Percentiles rank a stretch among this genome's conserved stretches.
These are phyloP conservation scores for Saposhnikovia divaricata DNA, from an alignment of 129 eudicot species.

Conservation along the genomic window DNA sequence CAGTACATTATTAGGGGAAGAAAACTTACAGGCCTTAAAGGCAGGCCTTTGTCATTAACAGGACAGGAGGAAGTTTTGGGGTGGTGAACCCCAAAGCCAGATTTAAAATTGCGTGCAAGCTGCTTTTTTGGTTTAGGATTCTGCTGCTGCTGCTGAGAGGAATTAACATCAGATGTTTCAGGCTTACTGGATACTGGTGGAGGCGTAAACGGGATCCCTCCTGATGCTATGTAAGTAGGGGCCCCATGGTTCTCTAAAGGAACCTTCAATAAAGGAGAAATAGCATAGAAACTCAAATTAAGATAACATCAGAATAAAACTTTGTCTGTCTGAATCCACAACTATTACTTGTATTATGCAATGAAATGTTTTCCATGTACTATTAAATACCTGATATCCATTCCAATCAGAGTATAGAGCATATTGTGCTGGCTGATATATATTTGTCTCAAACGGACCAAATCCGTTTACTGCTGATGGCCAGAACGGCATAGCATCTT, in stretches of 20 bases:
- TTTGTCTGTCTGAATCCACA: too few species aligned
- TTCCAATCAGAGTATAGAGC: slow-evolving; percentile 61
- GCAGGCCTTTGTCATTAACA: slow-evolving; percentile 78
- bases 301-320: too few species aligned
- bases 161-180: slow-evolving; percentile 36
- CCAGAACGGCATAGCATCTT: slow-evolving; percentile 45
- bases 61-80: slow-evolving; percentile 43
- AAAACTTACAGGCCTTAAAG: slow-evolving; percentile 80
- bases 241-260: slow-evolving; percentile 29
- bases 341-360: background rate
- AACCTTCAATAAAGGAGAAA: slow-evolving; percentile 12
- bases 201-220: slow-evolving; percentile 53
- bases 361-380: background rate
- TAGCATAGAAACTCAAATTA: background rate
- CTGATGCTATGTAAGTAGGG: slow-evolving; percentile 40
- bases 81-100: slow-evolving; percentile 68
- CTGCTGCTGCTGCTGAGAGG: slow-evolving; percentile 30
- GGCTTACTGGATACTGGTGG: slow-evolving; percentile 57
- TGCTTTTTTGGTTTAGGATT: slow-evolving; percentile 79
- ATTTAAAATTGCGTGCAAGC: slow-evolving; percentile 62
- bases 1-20: background rate
- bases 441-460: slow-evolving; percentile 22
- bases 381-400: slow-evolving; percentile 56
- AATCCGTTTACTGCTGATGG: slow-evolving; percentile 44
- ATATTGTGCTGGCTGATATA: slow-evolving; percentile 39